phyloP scores from a whole-genome alignment of 441 rosid genomes.

The Croton setiger region DNA sequence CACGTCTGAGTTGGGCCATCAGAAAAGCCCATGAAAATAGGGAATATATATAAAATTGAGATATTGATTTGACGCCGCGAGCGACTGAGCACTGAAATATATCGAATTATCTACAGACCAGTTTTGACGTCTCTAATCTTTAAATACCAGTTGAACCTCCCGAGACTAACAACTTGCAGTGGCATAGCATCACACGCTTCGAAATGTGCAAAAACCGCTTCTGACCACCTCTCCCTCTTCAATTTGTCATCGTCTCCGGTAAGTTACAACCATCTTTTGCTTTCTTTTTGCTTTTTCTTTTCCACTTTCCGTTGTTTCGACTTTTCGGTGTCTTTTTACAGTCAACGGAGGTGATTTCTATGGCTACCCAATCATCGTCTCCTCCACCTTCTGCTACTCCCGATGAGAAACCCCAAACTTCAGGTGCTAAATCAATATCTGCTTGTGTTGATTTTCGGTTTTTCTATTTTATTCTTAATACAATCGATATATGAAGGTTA shows the following conservation, averaged over 20 bases:
- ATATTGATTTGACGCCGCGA: background rate
- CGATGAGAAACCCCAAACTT: constrained; percentile 20
- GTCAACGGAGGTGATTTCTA: constrained; percentile 9
- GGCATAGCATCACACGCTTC: background rate
- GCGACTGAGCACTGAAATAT: background rate
- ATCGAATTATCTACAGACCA: background rate
- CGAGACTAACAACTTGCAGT: background rate
- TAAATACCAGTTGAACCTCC: background rate
- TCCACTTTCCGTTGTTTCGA: background rate
- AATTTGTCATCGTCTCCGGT: background rate
- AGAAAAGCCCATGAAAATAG: background rate
- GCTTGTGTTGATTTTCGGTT: background rate
- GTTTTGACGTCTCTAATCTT: background rate
- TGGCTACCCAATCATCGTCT: constrained; percentile 26
- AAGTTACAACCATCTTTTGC: background rate
- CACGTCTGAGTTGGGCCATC: background rate
- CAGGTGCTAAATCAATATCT: constrained; percentile 14
- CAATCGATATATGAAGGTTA: background rate
- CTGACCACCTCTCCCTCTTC: constrained; percentile 14
- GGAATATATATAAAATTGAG: background rate
- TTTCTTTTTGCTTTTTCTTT: background rate
- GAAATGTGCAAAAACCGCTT: constrained; percentile 20
- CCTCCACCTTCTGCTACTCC: constrained; percentile 23
- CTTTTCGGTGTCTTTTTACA: background rate
- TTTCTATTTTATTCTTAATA: background rate